Evolutionary conservation across 257 asterid genomes (phyloP), one percentile per base, ranked within the genome.

Genomic region (Eucommia ulmoides): DNA sequence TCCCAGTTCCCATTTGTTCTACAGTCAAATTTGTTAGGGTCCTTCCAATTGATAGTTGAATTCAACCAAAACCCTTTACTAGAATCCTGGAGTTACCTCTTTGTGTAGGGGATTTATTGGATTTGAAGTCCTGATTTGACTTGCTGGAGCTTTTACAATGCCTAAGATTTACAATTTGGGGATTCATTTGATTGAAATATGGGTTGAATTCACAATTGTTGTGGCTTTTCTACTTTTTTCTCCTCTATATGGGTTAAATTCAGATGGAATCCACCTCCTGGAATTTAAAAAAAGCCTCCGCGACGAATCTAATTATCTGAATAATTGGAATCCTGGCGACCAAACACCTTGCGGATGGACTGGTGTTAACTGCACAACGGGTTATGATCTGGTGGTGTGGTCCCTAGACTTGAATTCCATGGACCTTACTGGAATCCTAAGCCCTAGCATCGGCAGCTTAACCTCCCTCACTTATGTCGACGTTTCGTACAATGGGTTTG

Each of bases 381-480:
- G n/a, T 2, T 4, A 15, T 14, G 2, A 4, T 15, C 45, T 18
- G 3, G 45, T 38, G 45, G n/a, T 38, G 3, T 38, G 7, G 45
- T 38, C 10, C n/a, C 45, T 38, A 3, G 16, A 38, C n/a, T 15
- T 38, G 16, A 2, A 5, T 4, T 5, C 5, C 3, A 7, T 38
- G 45, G n/a, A 38, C 16, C 45, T 38, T 7, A 8, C 45, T 8
- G 45, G 45, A 14, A 38, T 2, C n/a, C n/a, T 38, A 38, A 38
- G n/a, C n/a, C 45, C 45, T 15, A 38, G 45, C n/a, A 38, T 38
- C n/a, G 45, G 45, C n/a, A 18, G 45, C n/a, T 38, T 38, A 18
- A 14, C 45, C 45, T 38, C n/a, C 16, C 45, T 38, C 11, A 38
- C 45, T 38, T 38, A 38, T 38, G 17, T 38, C n/a, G 45, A 14